phyloP scores from a whole-genome alignment of 106 monocot species.

The Amphibolis antarctica region DNA sequence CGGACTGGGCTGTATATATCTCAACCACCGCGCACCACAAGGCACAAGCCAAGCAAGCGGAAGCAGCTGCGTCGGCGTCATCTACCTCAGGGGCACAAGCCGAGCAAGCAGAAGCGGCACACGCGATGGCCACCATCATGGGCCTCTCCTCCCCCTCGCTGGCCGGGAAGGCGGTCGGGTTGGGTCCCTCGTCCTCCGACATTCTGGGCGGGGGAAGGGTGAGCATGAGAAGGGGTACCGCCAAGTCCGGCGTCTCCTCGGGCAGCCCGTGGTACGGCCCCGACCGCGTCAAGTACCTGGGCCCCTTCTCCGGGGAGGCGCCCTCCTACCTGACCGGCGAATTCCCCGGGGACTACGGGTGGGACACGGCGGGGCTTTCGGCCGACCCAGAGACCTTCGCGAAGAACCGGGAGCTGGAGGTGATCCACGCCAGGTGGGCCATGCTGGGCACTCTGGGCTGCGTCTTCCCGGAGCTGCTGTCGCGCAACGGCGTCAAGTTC shows the following conservation, averaged over 20 bases:
- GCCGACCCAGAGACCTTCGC: slow-evolving; percentile 31
- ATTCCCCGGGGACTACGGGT: slow-evolving; percentile 47
- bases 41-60: too few species aligned
- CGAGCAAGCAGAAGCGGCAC: too few species aligned
- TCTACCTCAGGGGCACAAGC: too few species aligned
- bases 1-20: too few species aligned
- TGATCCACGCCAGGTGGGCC: slow-evolving; percentile 26
- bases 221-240: slow-evolving; percentile 14
- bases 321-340: slow-evolving; percentile 51
- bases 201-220: slow-evolving; percentile 14
- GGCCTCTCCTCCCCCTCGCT: slow-evolving; percentile 18
- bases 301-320: slow-evolving; percentile 27
- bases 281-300: too few species aligned
- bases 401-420: slow-evolving; percentile 30
- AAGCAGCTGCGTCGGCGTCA: too few species aligned
- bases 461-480: slow-evolving; percentile 26
- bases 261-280: slow-evolving; percentile 24
- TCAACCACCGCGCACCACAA: too few species aligned
- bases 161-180: slow-evolving; percentile 13
- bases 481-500: slow-evolving; percentile 29
- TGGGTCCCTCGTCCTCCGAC: not conserved
- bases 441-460: slow-evolving; percentile 26
- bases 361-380: slow-evolving; percentile 29
- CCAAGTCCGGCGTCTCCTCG: slow-evolving; percentile 14
- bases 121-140: slow-evolving; percentile 14